Conservation (phyloP, 345 rosid species). For the Syzygium jambos region DNA sequence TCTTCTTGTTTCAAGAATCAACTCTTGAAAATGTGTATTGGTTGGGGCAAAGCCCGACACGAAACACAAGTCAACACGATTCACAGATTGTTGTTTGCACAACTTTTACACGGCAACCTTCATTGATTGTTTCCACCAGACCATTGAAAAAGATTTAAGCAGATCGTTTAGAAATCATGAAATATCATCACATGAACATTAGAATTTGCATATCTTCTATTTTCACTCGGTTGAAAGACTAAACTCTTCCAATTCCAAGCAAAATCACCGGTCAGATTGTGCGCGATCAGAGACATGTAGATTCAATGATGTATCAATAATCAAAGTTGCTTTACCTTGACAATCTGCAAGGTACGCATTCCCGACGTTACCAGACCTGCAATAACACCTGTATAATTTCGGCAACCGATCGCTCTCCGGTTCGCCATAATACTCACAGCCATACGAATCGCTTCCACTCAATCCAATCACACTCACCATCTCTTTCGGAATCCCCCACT, state of each 20-base stretch:
- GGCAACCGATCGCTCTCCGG: neutral
- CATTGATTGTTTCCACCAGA: neutral
- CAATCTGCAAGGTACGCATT: neutral
- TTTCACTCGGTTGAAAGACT: neutral
- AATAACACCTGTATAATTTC: neutral
- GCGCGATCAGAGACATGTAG: neutral
- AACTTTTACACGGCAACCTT: neutral
- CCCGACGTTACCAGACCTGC: neutral
- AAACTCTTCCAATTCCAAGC: neutral
- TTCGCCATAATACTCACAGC: neutral
- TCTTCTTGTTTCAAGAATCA: neutral
- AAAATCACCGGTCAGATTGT: neutral
- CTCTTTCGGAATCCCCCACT: neutral
- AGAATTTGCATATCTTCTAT: neutral
- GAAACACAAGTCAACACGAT: neutral
- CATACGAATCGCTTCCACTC: neutral
- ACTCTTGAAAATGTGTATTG: neutral
- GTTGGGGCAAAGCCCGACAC: neutral
- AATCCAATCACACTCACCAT: neutral
- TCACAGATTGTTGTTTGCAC: neutral
- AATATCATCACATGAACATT: neutral
- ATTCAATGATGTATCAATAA: neutral
- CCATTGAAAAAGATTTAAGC: neutral
- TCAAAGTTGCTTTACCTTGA: neutral
- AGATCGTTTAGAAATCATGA: neutral